Base-by-base conservation (phyloP, 1,139 yeast genomes). In the Candida tropicalis region DNA sequence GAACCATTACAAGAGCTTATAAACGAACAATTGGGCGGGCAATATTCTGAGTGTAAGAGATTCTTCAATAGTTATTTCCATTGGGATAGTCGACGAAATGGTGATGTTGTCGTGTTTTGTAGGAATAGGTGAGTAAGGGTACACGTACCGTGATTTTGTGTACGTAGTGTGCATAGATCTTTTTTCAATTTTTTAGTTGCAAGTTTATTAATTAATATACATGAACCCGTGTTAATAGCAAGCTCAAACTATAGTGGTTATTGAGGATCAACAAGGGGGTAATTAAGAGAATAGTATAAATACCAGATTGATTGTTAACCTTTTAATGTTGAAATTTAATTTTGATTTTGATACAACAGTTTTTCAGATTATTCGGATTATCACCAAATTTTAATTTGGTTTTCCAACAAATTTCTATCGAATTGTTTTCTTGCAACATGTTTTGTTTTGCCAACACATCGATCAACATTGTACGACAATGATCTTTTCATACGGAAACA, bases 21-120 rank as follows among this genome's bases (percentile, higher is more conserved):
- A 62, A 58, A 59, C 18, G 25, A 39, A 3, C 59, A 62, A 2
- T 67, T 67, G 39, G 55, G 82, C 39, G 45, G 55, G 11, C 68
- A 61, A 2, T 62, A 87, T 57, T 45, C 51, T 2, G 77, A 75
- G 48, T 65, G 73, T 35, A 60, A 63, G 7, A 68, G 91, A 28
- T 74, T 87, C 46, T 91, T 88, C 71, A 93, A 93, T 55, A 79
- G 90, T 34, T 77, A 80, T 45, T 79, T 82, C 59, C 98, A 91
- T 62, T 96, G 97, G 87, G 99, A 95, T 59, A 57, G 66, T 38
- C 73, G 98, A 47, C 72, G 99, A 48, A 55, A 59, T 1, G 99
- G 99, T 1, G 93, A 89, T 57, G 70, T 91, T 1, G 65, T 89
- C 5, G 79, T 90, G 2, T 86, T 79, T 41, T 52, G 59, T 41